These are phyloP conservation scores for Talaromyces liani DNA, from an alignment of 495 filamentous ascomycete species.

Conservation along the genomic window DNA sequence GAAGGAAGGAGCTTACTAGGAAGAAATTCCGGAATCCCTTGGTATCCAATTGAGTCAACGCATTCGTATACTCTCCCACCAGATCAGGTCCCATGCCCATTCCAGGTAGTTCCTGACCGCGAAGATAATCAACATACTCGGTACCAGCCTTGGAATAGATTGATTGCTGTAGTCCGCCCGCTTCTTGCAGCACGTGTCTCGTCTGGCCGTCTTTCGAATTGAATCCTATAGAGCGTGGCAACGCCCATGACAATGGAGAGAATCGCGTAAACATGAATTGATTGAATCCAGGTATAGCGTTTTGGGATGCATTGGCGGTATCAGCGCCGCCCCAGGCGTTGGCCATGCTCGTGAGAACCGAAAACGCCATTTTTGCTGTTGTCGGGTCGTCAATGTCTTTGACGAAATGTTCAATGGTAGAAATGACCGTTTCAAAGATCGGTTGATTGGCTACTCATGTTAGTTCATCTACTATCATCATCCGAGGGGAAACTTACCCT, in stretches of 20 bases:
- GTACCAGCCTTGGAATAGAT: constrained; percentile 80
- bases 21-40: constrained; percentile 52
- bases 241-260: constrained; percentile 79
- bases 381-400: constrained; percentile 68
- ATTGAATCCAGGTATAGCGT: constrained; percentile 81
- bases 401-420: constrained; percentile 74
- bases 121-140: constrained; percentile 50
- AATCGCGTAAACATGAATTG: constrained; percentile 82
- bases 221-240: constrained; percentile 68
- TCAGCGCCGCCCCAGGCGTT: constrained; percentile 80
- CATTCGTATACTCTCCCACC: constrained; percentile 48
- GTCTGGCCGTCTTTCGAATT: constrained; percentile 77
- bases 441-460: constrained; percentile 61
- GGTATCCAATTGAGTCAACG: constrained; percentile 41
- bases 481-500: constrained; percentile 38
- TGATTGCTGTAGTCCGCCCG: constrained; percentile 72
- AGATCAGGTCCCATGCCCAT: constrained; percentile 47
- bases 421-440: constrained; percentile 77
- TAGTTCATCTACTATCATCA: constrained; percentile 9
- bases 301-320: constrained; percentile 44
- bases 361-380: constrained; percentile 78
- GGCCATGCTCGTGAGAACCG: constrained; percentile 70
- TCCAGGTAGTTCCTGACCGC: constrained; percentile 40
- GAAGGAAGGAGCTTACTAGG: constrained; percentile 26
- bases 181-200: constrained; percentile 75